Evolutionary conservation across 257 asterid species (phyloP), one percentile per base, ranked within the genome.

Genomic region (Prunella vulgaris): DNA sequence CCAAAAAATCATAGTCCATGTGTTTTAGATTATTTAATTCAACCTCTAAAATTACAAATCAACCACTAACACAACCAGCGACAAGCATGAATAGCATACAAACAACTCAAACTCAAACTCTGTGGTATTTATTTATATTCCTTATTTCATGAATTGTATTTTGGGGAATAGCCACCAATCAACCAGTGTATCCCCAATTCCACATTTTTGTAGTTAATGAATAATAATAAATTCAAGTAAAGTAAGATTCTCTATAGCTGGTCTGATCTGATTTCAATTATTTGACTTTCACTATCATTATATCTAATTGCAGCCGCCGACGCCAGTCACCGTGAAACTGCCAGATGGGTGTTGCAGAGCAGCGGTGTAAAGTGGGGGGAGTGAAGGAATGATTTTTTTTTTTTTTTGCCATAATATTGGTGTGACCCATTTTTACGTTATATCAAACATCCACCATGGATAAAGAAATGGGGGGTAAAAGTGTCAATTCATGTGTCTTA

Each of bases 71-170:
- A 18, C 35, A 61, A 69, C 49, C 68, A 58, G 76, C 48, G 15
- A 69, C 59, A 64, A 58, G 71, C 74, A 69, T 21, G 60, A 56
- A 12, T 54, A n/a, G 53, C 7, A 68, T 53, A 69, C 71, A 77
- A 51, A 68, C 38, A 21, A 32, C 42, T 60, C 17, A n/a, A n/a
- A n/a, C n/a, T n/a, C n/a, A 30, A 61, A 33, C 67, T 25, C 42
- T 68, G 35, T 17, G 15, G 64, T 7, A 6, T 22, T 32, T 77
- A 48, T 33, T 51, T 49, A 64, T 35, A 28, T 51, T 73, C 52
- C 76, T 51, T 17, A 14, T 60, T 49, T 61, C 66, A 24, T 51
- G 52, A 20, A 5, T n/a, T 49, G 30, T 7, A 25, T 22, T 38
- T 15, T 52, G 46, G 21, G 48, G 60, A 54, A 61, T 35, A 60